Percentiles rank a stretch among this genome's conserved stretches.
Conservation (phyloP, 1,139 yeast species). For the Arxiozyma heterogenica region DNA sequence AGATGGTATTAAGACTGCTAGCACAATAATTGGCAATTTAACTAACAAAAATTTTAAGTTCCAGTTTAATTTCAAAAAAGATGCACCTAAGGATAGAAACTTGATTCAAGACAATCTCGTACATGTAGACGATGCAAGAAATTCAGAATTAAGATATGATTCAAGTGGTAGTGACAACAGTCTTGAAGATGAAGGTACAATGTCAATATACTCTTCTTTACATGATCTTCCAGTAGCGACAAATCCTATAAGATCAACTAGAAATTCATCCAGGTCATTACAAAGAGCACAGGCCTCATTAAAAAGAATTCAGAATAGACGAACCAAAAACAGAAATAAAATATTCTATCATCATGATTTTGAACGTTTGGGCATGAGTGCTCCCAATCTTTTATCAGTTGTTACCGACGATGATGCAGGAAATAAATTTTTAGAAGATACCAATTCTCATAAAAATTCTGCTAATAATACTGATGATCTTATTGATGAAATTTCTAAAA, state of each 20-base stretch:
- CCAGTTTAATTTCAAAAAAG: slow-evolving; percentile 24
- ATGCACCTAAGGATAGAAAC: neutral
- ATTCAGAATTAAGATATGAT: neutral
- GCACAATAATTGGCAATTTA: slow-evolving; percentile 19
- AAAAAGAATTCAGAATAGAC: slow-evolving; percentile 51
- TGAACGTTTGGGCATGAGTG: slow-evolving; percentile 21
- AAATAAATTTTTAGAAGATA: neutral
- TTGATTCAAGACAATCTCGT: neutral
- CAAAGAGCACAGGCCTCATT: slow-evolving; percentile 63
- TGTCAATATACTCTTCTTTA: slow-evolving; percentile 36
- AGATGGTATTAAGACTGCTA: slow-evolving; percentile 3
- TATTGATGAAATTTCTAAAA: neutral
- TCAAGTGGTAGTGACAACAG: slow-evolving; percentile 12
- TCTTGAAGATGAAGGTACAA: slow-evolving; percentile 35
- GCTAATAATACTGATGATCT: neutral
- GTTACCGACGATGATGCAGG: slow-evolving; percentile 20
- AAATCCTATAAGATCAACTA: slow-evolving; percentile 28
- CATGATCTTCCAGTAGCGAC: slow-evolving; percentile 28
- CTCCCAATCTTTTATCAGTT: slow-evolving; percentile 28
- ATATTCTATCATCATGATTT: slow-evolving; percentile 15
- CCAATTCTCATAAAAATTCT: neutral
- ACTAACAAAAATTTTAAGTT: slow-evolving; percentile 27
- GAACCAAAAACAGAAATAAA: slow-evolving; percentile 39
- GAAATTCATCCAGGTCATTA: slow-evolving; percentile 39
- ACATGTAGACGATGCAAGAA: neutral